Percentiles rank a stretch among this genome's conserved stretches.
phyloP scores from a whole-genome alignment of 352 stramenopile genomes.

The Phytophthora idaei region DNA sequence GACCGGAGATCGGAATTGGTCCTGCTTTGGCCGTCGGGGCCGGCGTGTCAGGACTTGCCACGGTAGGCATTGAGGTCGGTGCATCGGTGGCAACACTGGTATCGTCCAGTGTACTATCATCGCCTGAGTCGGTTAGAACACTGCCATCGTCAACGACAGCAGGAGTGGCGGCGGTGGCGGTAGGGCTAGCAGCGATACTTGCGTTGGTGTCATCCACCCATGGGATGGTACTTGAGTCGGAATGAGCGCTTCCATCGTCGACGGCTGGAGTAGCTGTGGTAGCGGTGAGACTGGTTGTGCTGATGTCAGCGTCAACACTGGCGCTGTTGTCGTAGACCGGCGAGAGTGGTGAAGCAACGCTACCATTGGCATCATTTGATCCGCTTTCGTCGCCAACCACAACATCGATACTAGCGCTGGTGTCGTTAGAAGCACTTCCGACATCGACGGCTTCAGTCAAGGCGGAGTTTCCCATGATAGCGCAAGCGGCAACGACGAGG shows the following conservation, averaged over 20 bases:
- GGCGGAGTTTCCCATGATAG: not conserved
- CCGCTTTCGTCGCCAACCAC: not conserved
- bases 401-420: not conserved
- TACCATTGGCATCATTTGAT: not conserved
- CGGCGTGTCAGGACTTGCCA: not conserved
- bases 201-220: not conserved
- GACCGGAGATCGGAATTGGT: conserved; percentile 12
- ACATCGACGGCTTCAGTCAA: conserved; percentile 2
- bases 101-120: not conserved
- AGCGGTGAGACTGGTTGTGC: not conserved
- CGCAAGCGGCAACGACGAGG: conserved; percentile 5
- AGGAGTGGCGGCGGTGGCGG: not conserved
- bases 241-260: not conserved
- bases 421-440: conserved; percentile 8
- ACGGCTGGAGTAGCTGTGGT: not conserved
- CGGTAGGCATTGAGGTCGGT: not conserved
- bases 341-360: not conserved
- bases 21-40: conserved; percentile 10
- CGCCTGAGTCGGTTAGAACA: not conserved
- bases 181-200: not conserved
- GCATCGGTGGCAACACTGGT: not conserved
- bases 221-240: not conserved
- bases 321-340: conserved; percentile 3
- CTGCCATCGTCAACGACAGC: not conserved
- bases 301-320: conserved; percentile 1